Conservation (phyloP, 306 rosid species). For the Mucuna pruriens region DNA sequence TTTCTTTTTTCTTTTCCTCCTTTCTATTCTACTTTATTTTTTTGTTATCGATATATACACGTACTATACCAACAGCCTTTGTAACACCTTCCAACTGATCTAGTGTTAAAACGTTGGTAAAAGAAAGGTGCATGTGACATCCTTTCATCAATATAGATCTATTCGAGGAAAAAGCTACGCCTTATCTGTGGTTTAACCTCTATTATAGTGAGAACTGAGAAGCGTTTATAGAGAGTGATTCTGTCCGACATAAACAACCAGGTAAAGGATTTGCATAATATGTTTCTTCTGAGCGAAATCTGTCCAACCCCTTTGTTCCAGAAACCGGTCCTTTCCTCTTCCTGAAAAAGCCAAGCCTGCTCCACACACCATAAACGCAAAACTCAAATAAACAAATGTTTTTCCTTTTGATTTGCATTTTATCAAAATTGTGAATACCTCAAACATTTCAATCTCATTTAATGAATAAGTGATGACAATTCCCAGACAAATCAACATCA, state of each 20-base stretch:
- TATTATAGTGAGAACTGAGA: too few relatives aligned
- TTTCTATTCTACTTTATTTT: not conserved
- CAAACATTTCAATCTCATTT: not conserved
- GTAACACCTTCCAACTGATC: not conserved
- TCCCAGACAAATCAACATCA: not conserved
- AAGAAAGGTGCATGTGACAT: slow-evolving; percentile 22
- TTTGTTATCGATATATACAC: slow-evolving; percentile 41
- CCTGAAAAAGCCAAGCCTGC: slow-evolving; percentile 80
- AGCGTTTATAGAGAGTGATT: slow-evolving; percentile 39
- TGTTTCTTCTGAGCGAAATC: slow-evolving; percentile 95
- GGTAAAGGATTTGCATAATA: slow-evolving; percentile 91
- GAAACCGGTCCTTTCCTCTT: slow-evolving; percentile 92
- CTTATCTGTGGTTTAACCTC: slow-evolving; percentile 25
- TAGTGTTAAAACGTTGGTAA: not conserved
- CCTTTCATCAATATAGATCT: slow-evolving; percentile 23
- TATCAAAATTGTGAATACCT: not conserved
- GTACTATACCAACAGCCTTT: slow-evolving; percentile 33
- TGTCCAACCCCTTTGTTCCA: slow-evolving; percentile 86
- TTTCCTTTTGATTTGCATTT: not conserved
- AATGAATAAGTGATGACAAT: not conserved
- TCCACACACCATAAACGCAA: slow-evolving; percentile 19
- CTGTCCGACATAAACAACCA: slow-evolving; percentile 78
- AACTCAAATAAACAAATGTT: not conserved
- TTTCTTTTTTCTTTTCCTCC: not conserved
- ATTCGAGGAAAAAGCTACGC: not conserved